Percentiles rank a stretch among this genome's conserved stretches.
Evolutionary conservation across 441 rosid species (phyloP).

Genomic region (Bruguiera hainesii): DNA sequence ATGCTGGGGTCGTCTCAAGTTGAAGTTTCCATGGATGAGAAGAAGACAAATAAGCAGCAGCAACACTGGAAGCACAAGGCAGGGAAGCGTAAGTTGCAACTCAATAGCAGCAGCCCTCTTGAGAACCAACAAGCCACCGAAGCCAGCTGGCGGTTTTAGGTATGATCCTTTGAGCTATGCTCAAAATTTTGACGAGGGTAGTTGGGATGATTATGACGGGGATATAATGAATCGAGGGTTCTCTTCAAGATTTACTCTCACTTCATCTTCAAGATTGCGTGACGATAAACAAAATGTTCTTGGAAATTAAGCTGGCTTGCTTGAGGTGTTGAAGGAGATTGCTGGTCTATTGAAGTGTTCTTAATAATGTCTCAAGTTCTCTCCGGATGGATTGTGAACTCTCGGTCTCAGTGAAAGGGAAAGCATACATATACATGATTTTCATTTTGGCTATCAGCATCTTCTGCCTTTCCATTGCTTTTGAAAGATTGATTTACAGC

Average conservation of each 20-base stretch:
- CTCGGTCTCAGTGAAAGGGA: no score
- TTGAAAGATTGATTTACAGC: no score
- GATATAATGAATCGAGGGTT: constrained; percentile 36
- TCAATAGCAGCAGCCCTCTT: constrained; percentile 23
- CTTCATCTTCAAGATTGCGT: constrained; percentile 26
- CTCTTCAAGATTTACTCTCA: constrained; percentile 40
- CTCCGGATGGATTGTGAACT: no score
- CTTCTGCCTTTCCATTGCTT: no score
- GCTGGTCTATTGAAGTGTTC: no score
- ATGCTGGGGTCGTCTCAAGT: constrained; percentile 36
- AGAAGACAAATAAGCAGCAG: constrained; percentile 16
- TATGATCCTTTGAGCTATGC: constrained; percentile 60
- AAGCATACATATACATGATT: no score
- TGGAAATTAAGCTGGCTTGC: no score
- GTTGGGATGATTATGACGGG: constrained; percentile 33
- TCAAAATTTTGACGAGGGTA: constrained; percentile 58
- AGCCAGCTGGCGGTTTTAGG: constrained; percentile 39
- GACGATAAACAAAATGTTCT: constrained; percentile 1
- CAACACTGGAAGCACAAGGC: background rate
- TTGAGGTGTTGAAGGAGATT: no score
- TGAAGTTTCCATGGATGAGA: constrained; percentile 8
- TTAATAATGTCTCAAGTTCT: no score
- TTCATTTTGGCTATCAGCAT: no score
- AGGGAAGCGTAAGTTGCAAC: constrained; percentile 17
- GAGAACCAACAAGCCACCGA: constrained; percentile 18